phyloP scores from a whole-genome alignment of 2,329 filamentous ascomycete genomes.

The Claviceps maximensis region DNA sequence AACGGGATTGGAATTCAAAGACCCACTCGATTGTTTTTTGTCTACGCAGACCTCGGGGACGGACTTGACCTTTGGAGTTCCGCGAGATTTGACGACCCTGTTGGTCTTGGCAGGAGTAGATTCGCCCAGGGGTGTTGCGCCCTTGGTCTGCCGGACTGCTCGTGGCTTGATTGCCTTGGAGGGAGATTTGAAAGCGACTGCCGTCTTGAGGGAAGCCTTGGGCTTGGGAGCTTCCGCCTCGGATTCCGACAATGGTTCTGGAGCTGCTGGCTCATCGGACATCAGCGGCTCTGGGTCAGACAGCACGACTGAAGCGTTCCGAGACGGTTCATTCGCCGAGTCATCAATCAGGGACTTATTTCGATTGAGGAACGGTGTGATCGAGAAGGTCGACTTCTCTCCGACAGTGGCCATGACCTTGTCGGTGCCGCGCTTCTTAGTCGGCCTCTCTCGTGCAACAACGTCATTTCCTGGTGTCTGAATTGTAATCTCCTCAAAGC shows the following conservation, averaged over 20 bases:
- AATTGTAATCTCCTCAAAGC: slow-evolving; percentile 31
- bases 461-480: slow-evolving; percentile 32
- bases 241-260: slow-evolving; percentile 6
- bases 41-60: slow-evolving; percentile 15
- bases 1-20: slow-evolving; percentile 22
- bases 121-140: slow-evolving; percentile 29
- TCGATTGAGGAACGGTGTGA: slow-evolving; percentile 83
- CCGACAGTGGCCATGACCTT: slow-evolving; percentile 37
- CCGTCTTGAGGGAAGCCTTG: slow-evolving; percentile 7
- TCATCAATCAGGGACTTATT: slow-evolving; percentile 41
- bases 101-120: slow-evolving; percentile 33
- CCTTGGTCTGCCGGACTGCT: slow-evolving; percentile 29
- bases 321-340: slow-evolving; percentile 15
- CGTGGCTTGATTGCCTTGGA: slow-evolving; percentile 23
- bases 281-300: slow-evolving; percentile 20
- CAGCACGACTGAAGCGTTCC: slow-evolving; percentile 8
- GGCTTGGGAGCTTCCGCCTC: slow-evolving; percentile 14
- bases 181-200: slow-evolving; percentile 3
- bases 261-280: background rate
- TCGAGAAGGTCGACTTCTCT: slow-evolving; percentile 85
- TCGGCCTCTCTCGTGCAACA: slow-evolving; percentile 25
- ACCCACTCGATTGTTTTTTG: slow-evolving; percentile 16
- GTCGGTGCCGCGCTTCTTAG: slow-evolving; percentile 45
- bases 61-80: slow-evolving; percentile 4
- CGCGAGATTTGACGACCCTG: slow-evolving; percentile 8